Evolutionary conservation across 768 basidiomycete genomes (phyloP).

Genomic region (Multifurca ochricompacta): DNA sequence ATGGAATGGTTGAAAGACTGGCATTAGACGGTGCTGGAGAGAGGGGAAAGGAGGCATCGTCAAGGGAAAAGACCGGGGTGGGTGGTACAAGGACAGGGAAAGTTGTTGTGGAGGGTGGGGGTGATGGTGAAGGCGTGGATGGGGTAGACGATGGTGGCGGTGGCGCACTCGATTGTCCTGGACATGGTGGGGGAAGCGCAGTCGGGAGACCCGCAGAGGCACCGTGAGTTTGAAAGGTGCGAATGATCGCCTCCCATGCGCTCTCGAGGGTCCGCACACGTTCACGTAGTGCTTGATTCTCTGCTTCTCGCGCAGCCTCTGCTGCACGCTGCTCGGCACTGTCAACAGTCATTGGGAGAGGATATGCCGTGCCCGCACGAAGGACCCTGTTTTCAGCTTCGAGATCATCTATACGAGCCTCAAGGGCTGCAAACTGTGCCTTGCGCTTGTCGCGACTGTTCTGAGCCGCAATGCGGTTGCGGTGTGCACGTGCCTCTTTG

Average conservation of each 20-base stretch:
- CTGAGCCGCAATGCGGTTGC: constrained; percentile 91
- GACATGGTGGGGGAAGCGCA: constrained; percentile 21
- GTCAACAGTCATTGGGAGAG: constrained; percentile 25
- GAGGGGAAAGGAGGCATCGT: constrained; percentile 29
- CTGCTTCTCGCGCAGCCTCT: constrained; percentile 42
- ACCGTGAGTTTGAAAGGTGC: constrained; percentile 63
- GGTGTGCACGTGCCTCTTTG: constrained; percentile 81
- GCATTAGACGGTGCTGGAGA: constrained; percentile 29
- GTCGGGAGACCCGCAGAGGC: constrained; percentile 41
- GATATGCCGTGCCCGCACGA: constrained; percentile 40
- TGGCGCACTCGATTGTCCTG: constrained; percentile 9
- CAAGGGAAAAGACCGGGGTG: constrained; percentile 30
- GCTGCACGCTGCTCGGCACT: constrained; percentile 30
- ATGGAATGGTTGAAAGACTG: constrained; percentile 26
- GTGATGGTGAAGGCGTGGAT: constrained; percentile 22
- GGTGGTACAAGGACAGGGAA: constrained; percentile 27
- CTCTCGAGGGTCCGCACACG: constrained; percentile 71
- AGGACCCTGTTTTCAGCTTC: constrained; percentile 79
- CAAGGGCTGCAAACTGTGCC: constrained; percentile 84
- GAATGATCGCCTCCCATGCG: constrained; percentile 76
- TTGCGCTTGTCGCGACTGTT: constrained; percentile 88
- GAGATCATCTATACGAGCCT: constrained; percentile 82
- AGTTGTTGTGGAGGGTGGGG: constrained; percentile 29
- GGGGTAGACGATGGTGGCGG: constrained; percentile 14
- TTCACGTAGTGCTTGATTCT: constrained; percentile 71